A percentile compares a stretch with the other conserved stretches of the same genome.
These are phyloP conservation scores for Cladosporium sp. DNA, from an alignment of 2,329 filamentous ascomycete species.

Conservation along the genomic window DNA sequence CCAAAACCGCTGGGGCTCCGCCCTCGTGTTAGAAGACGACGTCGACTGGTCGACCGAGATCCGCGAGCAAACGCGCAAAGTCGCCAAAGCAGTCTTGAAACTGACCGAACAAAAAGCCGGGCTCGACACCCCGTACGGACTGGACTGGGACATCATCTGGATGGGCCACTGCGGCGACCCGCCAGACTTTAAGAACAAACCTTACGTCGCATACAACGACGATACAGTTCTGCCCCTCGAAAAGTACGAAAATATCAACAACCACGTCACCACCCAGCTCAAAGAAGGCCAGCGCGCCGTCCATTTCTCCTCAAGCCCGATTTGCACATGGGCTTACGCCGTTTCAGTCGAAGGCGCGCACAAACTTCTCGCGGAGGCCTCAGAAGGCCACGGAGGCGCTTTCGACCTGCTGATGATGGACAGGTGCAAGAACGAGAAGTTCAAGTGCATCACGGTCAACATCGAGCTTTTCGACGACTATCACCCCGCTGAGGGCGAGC, in stretches of 20 bases:
- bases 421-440: constrained; percentile 26
- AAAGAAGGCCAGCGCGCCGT: constrained; percentile 25
- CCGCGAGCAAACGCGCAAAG: constrained; percentile 27
- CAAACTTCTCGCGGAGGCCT: constrained; percentile 29
- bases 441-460: constrained; percentile 35
- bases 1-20: constrained; percentile 22
- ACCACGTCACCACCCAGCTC: constrained; percentile 17
- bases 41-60: constrained; percentile 35
- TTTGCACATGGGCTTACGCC: constrained; percentile 32
- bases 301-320: constrained; percentile 22
- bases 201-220: constrained; percentile 20
- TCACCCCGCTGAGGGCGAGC: constrained; percentile 26
- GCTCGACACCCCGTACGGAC: constrained; percentile 26
- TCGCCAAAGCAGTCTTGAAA: constrained; percentile 30
- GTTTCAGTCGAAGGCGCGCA: constrained; percentile 29
- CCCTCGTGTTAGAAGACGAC: constrained; percentile 35
- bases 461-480: constrained; percentile 36
- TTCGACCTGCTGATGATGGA: constrained; percentile 34
- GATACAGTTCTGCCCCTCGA: constrained; percentile 18
- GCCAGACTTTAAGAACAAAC: constrained; percentile 15
- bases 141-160: constrained; percentile 36
- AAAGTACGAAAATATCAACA: constrained; percentile 25
- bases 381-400: constrained; percentile 29
- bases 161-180: constrained; percentile 35
- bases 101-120: constrained; percentile 20